Evolutionary conservation across 2,329 filamentous ascomycete genomes (phyloP), one percentile per base, ranked within the genome.

Genomic region (Epichloe scottii): DNA sequence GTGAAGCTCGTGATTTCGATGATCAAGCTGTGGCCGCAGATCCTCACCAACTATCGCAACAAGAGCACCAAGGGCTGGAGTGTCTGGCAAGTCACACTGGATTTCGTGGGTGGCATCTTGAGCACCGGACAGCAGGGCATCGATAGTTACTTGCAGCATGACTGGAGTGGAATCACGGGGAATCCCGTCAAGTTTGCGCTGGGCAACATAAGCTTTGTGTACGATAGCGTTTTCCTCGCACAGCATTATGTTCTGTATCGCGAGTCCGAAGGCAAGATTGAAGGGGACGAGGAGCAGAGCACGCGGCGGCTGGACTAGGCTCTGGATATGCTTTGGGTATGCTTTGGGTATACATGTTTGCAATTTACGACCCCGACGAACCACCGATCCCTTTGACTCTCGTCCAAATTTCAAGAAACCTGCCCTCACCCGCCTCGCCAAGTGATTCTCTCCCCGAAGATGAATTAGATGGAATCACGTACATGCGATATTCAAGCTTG

Each of bases 11-110:
- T 90, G 50, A 80, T 95, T 57, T 95, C 91, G 0, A 71, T 96
- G 26, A 78, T 95, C 68, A 98, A 98, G 71, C 97, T 96, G 68
- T 82, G 88, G 45, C 93, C 93, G 5, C 89, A 95, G 72, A 81
- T 87, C 38, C 75, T 85, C 61, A 76, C 85, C 59, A 97, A 97
- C 71, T 89, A 85, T 65, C 81, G 82, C 60, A 89, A 91, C 61
- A 79, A 84, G 63, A 94, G 87, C 51, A 97, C 93, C 1, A 70
- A 77, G 19, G 93, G 93, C 38, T 97, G 91, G 89, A 85, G 81
- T 60, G 96, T 96, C 57, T 72, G 72, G 54, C 84, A 89, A 64
- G 90, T 96, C 59, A 71, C 95, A 45, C 75, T 96, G 10, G 93
- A 97, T 64, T 77, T 95, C 53, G 71, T 75, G 1, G 93, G 93